Evolutionary conservation across 108 stramenopile species (phyloP).

Genomic region (Licmophora abbreviata): DNA sequence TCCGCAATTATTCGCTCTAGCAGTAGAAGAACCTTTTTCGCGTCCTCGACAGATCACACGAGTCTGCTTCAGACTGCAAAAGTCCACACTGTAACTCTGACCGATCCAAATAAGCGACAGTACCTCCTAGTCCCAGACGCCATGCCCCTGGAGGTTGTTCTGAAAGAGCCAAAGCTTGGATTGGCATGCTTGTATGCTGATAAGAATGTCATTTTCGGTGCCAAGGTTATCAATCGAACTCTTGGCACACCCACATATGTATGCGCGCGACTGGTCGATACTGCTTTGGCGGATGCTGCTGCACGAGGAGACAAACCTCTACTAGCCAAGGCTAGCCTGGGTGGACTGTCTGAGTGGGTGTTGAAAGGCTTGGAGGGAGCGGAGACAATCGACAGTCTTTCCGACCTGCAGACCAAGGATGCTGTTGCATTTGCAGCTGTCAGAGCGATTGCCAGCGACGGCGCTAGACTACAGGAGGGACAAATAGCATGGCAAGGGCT

Average conservation of each 20-base stretch:
- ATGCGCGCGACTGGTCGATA: conserved; percentile 6
- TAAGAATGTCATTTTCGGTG: conserved; percentile 4
- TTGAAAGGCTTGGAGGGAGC: neutral
- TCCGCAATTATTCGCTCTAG: no score
- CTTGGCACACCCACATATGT: conserved; percentile 2
- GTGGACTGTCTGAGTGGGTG: conserved; percentile 10
- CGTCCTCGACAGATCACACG: conserved; percentile 13
- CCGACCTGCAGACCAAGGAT: neutral
- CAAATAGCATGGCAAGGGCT: conserved; percentile 46
- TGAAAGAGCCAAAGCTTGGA: conserved; percentile 10
- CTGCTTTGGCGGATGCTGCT: conserved; percentile 5
- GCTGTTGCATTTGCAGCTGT: conserved; percentile 41
- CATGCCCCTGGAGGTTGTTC: conserved; percentile 4
- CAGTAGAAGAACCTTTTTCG: conserved; percentile 10
- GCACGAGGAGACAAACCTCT: neutral
- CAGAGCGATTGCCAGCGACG: conserved; percentile 57
- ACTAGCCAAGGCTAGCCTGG: neutral
- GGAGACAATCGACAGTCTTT: neutral
- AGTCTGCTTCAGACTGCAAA: conserved; percentile 4
- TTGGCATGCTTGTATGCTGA: conserved; percentile 4
- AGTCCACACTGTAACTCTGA: conserved; percentile 1
- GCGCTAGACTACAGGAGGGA: conserved; percentile 46
- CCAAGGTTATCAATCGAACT: conserved; percentile 11
- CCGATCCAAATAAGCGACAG: neutral
- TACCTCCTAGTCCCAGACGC: conserved; percentile 14